phyloP scores from a whole-genome alignment of 2,329 filamentous ascomycete genomes.

The Tolypocladium ophioglossoides region DNA sequence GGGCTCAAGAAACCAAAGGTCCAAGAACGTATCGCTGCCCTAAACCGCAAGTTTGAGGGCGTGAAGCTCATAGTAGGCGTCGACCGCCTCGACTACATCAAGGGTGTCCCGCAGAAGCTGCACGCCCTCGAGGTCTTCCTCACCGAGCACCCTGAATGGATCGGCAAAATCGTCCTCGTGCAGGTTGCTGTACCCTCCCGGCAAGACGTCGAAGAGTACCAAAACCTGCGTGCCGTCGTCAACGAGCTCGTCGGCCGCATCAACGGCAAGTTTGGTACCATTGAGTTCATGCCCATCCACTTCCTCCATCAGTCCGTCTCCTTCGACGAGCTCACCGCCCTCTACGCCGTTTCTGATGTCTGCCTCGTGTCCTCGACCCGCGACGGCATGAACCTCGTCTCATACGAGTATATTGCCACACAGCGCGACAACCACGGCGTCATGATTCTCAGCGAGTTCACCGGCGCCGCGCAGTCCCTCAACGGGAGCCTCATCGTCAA shows the following conservation, averaged over 20 bases:
- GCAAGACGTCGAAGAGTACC: conserved; percentile 95
- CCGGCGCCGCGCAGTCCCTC: conserved; percentile 86
- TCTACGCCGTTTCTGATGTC: conserved; percentile 86
- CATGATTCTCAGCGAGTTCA: conserved; percentile 94
- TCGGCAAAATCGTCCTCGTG: conserved; percentile 91
- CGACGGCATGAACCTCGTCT: conserved; percentile 97
- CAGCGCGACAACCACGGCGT: conserved; percentile 85
- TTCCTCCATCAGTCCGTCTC: conserved; percentile 94
- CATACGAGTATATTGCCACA: conserved; percentile 95
- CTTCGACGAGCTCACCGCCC: conserved; percentile 87
- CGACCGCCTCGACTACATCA: conserved; percentile 96
- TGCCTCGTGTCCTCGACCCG: conserved; percentile 92
- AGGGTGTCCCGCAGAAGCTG: conserved; percentile 94
- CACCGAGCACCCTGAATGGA: conserved; percentile 95
- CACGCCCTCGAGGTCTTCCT: conserved; percentile 95
- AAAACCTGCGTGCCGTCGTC: conserved; percentile 87
- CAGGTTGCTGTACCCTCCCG: conserved; percentile 92
- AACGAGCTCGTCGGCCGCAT: conserved; percentile 96
- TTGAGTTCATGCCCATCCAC: conserved; percentile 98
- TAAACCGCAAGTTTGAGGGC: conserved; percentile 86
- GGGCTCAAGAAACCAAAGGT: conserved; percentile 78
- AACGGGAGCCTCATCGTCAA: conserved; percentile 94
- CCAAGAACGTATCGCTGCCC: conserved; percentile 72
- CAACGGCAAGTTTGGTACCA: conserved; percentile 92
- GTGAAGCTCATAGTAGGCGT: conserved; percentile 96